Base-by-base conservation (phyloP, 2,329 filamentous ascomycete genomes). In the Aspergillus glaucus region DNA sequence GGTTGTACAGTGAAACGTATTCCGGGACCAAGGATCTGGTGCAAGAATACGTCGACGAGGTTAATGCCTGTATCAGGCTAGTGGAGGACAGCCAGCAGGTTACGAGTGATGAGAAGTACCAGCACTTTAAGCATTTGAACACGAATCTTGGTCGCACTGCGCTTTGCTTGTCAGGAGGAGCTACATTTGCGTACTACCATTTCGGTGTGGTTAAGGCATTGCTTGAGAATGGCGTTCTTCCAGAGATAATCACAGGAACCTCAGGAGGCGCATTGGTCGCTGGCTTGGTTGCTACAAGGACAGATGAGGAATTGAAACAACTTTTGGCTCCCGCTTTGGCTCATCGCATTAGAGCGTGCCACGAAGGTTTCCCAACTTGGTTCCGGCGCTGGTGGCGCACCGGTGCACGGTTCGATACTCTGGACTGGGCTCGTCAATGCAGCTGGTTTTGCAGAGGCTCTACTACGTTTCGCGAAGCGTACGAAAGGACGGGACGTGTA, bases 1-100 rank as follows among this genome's bases (percentile, higher is more conserved):
- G 89, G 47, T 73, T 98, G n/a, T 98, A 98, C 67, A 95, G 88
- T 61, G 91, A 97, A 72, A 95, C 92, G 3, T 98, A 98, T 65
- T 95, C 90, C 59, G 93, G 93, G 28, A 97, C 93, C n/a, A 98
- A 98, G 69, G 82, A 93, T 52, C 71, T 96, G 55, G 88, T 95
- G 26, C 93, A 97, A 69, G 84, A 85, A 48, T 97, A 92, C 62
- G 75, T 95, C 41, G 88, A 96, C 52, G 91, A 97, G 43, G 59
- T 64, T 17, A 59, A 66, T 48, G 54, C 70, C 2, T 79, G 78
- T 26, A 75, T 95, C 43, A 75, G 79, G 45, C 81, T 93, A 53
- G 72, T 97, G 9, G 72, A 85, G 3, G 74, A 79, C 41, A 89
- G 85, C 8, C 76, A 80, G 28, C 80, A 86, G 55, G 73, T 96